Evolutionary conservation across 1,284 basidiomycete species (phyloP), one percentile per base, ranked within the genome.

Genomic region (Malassezia pachydermatis): DNA sequence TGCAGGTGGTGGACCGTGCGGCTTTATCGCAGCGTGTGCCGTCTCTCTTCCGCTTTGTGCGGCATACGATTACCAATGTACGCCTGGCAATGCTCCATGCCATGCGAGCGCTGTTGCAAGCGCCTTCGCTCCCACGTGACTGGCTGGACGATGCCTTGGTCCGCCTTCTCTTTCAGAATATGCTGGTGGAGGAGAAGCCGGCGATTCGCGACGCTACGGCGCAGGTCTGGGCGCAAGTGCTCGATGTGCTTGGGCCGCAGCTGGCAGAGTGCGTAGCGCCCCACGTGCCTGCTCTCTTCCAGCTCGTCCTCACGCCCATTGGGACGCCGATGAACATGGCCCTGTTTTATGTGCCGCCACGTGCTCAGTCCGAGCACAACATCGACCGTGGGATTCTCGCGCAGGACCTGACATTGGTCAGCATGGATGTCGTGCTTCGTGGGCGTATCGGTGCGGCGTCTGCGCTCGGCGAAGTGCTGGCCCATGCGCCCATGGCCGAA

Each of bases 341-440:
- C 0, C 76, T 78, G 10, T 89, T 98, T 70, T 84, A 59, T 70
- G 77, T 79, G 42, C 80, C 84, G 67, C 76, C 23, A 73, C 17
- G 74, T 75, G 48, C 51, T 3, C 74, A 62, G 2, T 59, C 77
- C 4, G 83, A 87, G 44, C 65, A 98, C 70, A 92, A 95, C 62
- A 86, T 98, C 23, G 94, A 99, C 76, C 96, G 89, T 76, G 86
- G 85, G 51, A 90, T 98, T 81, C 77, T 96, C 39, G 78, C 81
- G 0, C 90, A 96, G 67, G 94, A 99, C 69, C 75, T 92, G 45
- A 81, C 86, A 0, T 77, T 99, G 17, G 78, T 98, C 22, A 78
- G 84, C 6, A 75, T 80, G 13, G 90, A 95, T 63, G 76, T 81
- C 1, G 81, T 89, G 24, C 75, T 94, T 48, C 81, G 85, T 56